phyloP scores from a whole-genome alignment of 345 rosid species.

The Sonneratia alba region DNA sequence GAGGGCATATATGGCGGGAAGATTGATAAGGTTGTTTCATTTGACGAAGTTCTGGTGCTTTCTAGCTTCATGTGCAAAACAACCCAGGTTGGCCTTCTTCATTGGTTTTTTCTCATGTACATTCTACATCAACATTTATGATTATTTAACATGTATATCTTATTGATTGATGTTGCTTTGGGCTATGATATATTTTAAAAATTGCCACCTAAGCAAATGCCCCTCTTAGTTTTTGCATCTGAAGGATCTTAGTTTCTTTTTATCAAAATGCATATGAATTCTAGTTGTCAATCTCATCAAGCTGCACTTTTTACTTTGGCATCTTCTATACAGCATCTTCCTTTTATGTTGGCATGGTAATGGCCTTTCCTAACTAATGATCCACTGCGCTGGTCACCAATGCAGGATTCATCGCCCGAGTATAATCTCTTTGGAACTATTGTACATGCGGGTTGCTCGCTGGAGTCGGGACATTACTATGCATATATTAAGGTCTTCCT shows the following conservation, averaged over 20 bases:
- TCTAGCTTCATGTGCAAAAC: conserved; percentile 81
- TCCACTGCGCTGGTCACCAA: conserved; percentile 1
- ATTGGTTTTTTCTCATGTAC: not conserved
- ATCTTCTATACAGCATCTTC: not conserved
- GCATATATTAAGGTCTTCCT: conserved; percentile 78
- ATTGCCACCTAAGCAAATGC: not conserved
- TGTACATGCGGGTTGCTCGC: conserved; percentile 86
- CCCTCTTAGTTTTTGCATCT: not conserved
- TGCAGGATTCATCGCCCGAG: conserved; percentile 76
- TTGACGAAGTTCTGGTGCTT: conserved; percentile 71
- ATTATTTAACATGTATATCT: not conserved
- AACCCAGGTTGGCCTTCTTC: conserved; percentile 52
- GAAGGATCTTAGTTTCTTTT: not conserved
- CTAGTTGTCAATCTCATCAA: not conserved
- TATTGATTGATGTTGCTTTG: not conserved
- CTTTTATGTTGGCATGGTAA: not conserved
- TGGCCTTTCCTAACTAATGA: not conserved
- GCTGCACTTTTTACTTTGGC: not conserved
- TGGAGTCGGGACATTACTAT: conserved; percentile 94
- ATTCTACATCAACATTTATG: not conserved
- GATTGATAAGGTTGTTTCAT: conserved; percentile 69
- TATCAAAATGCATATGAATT: not conserved
- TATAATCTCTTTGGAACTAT: conserved; percentile 93
- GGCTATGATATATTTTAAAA: not conserved
- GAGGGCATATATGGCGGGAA: conserved; percentile 78